phyloP scores from a whole-genome alignment of 768 basidiomycete species.

The Dacryopinax primogenitus region DNA sequence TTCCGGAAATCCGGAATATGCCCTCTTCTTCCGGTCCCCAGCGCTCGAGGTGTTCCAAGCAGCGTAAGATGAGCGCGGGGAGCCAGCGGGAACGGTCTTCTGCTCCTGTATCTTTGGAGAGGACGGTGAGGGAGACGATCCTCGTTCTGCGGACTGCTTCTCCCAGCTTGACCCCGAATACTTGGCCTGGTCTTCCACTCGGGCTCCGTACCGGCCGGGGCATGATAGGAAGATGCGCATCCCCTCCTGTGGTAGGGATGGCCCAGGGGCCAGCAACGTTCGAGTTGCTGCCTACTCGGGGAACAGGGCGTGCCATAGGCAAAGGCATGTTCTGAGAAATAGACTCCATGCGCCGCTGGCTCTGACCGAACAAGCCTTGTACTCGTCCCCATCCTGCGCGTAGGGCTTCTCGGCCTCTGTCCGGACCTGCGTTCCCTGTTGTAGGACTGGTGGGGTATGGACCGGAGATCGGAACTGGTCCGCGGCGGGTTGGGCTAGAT shows the following conservation, averaged over 20 bases:
- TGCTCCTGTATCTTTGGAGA: background rate
- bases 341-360: background rate
- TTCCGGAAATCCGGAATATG: conserved; percentile 71
- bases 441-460: too few species aligned
- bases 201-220: conserved; percentile 15
- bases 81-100: conserved; percentile 24
- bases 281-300: too few species aligned
- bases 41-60: conserved; percentile 63
- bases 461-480: too few species aligned
- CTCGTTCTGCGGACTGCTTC: conserved; percentile 25
- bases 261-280: too few species aligned
- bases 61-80: conserved; percentile 68
- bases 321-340: background rate
- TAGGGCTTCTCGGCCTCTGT: background rate
- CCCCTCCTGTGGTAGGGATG: too few species aligned
- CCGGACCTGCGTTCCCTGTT: too few species aligned
- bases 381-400: conserved; percentile 2
- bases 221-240: background rate
- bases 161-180: conserved; percentile 22
- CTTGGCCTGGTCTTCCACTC: conserved; percentile 6
- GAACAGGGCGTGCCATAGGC: background rate
- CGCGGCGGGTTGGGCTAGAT: too few species aligned
- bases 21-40: conserved; percentile 85
- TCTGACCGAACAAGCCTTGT: background rate
- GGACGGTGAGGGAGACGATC: background rate